These are phyloP conservation scores for Vicia sativa DNA, from an alignment of 306 rosid genomes.

Conservation along the genomic window DNA sequence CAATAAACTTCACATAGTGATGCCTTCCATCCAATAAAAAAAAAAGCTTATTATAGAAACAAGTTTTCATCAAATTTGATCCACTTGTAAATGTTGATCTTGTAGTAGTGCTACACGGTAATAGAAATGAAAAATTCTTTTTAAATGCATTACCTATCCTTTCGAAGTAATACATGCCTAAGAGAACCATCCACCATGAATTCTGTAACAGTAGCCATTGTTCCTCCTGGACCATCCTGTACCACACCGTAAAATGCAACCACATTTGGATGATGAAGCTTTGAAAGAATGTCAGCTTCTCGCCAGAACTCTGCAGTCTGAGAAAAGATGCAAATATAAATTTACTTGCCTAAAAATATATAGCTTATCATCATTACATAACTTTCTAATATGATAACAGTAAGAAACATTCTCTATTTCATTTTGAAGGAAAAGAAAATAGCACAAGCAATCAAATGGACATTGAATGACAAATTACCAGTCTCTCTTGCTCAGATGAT, in stretches of 20 bases:
- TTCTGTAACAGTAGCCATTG: conserved; percentile 87
- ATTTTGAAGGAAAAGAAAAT: conserved; percentile 21
- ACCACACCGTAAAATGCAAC: conserved; percentile 97
- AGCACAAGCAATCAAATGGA: conserved; percentile 7
- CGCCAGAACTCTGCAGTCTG: conserved; percentile 93
- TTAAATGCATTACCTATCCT: conserved; percentile 68
- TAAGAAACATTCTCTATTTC: conserved; percentile 16
- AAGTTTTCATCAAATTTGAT: conserved; percentile 14
- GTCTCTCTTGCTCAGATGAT: conserved; percentile 92
- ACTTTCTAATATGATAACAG: conserved; percentile 1
- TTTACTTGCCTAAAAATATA: conserved; percentile 25
- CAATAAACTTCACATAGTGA: conserved; percentile 12
- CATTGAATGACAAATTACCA: conserved; percentile 55
- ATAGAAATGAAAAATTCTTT: conserved; percentile 35
- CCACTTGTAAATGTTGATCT: conserved; percentile 11
- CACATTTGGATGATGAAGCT: conserved; percentile 98
- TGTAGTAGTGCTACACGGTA: background rate
- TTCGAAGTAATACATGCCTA: conserved; percentile 81
- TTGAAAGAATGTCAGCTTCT: conserved; percentile 96
- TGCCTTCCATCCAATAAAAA: conserved; percentile 29
- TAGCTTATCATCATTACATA: conserved; percentile 11
- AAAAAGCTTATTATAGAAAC: conserved; percentile 6
- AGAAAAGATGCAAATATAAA: conserved; percentile 36
- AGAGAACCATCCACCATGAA: conserved; percentile 96
- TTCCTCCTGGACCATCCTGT: conserved; percentile 94